Base-by-base conservation (phyloP, 352 stramenopile species). In the Phytophthora litchii region DNA sequence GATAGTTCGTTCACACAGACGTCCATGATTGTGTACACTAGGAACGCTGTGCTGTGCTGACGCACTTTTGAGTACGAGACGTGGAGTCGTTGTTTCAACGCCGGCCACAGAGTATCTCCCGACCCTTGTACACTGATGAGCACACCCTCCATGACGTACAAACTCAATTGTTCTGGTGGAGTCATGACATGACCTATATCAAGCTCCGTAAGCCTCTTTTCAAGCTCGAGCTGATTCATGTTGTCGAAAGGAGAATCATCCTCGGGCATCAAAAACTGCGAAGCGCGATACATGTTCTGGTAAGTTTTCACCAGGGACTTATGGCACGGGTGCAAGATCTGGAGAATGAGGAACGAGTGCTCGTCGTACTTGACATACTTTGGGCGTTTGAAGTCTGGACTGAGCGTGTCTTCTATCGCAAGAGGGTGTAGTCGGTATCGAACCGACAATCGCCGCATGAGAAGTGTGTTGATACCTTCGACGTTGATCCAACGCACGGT, bases 351-450 rank as follows among this genome's bases (percentile, higher is more conserved):
- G 7, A 76, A 88, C 44, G 79, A 80, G 55, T 95, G 86, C 20
- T 91, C 86, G 29, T 94, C 82, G 70, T 90, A 95, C 23, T 80
- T 76, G 13, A 94, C 86, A 59, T 91, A 91, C 59, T 95, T 95
- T 20, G 82, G 80, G 0, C 86, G 74, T 38, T 89, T 80, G 12
- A 76, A 67, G 21, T 89, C 83, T 0, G 84, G 57, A 13, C 91
- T 76, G 11, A 95, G 64, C 0, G 67, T 78, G 34, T 94, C 84
- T 68, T 95, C 83, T 8, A 95, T 74, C 0, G 86, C 84, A 0
- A 95, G 64, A 0, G 86, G 86, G 25, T 95, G 86, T 20, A 95
- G 54, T 31, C 86, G 78, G 38, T 95, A 89, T 32, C 83, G 83
- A 19, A 95, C 87, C 0, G 86, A 89, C 16, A 95, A 60, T 0